Evolutionary conservation across 345 rosid genomes (phyloP), one percentile per base, ranked within the genome.

Genomic region (Euphorbia lathyris): DNA sequence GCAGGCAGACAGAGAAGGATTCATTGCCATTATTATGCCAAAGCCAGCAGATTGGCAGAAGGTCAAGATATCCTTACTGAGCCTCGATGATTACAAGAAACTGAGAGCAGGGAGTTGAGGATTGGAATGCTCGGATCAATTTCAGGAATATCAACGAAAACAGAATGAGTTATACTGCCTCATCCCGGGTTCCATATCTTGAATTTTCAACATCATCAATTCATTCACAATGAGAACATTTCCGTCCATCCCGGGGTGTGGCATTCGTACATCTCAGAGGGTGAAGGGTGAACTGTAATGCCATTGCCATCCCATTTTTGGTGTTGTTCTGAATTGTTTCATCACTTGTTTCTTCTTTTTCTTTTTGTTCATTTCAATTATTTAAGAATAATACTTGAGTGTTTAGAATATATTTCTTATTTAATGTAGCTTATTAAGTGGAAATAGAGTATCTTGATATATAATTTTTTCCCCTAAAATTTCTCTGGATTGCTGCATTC

Each of bases 1-100:
- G 70, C 86, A 95, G 99, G 90, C 99, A 30, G 91, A 83, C 51
- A 82, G 99, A 55, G 98, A 95, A 83, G 99, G 97, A 48, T 93
- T 85, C 73, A 80, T 90, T 57, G 98, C 98, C 6, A 90, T 93
- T 70, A 82, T 91, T 53, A 93, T 89, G 98, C 98, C 89, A 53
- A 89, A 82, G 74, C 93, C 96, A 47, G 85, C 86, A 62, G 92
- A 91, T 65, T 93, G 98, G 97, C 77, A 74, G 60, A 91, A 91
- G 84, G 72, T 73, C 65, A 87, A 85, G 83, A 67, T 77, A 78
- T 83, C 94, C 25, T 69, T 95, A 22, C 74, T 85, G 59, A 63
- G 84, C 58, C 74, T 79, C 30, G 89, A 89, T 70, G 93, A 90
- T 63, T 89, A 84, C 85, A 80, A 86, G 77, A 86, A 77, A 72